Conservation (phyloP, 2,329 filamentous ascomycete species). For the Trichothecium roseum region DNA sequence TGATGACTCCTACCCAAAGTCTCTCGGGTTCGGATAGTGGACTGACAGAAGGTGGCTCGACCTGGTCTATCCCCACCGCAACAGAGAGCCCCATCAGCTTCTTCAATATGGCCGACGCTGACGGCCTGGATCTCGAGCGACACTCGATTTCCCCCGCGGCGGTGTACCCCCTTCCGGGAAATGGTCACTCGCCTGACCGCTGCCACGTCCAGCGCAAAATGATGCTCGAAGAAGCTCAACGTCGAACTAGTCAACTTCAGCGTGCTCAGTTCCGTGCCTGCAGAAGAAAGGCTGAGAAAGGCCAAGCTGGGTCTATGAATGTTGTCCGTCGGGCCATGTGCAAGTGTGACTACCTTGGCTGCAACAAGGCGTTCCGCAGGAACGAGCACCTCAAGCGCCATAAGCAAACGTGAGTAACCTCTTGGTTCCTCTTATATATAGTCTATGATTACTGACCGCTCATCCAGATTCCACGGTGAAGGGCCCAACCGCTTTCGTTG, state of each 20-base stretch:
- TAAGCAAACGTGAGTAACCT: conserved; percentile 34
- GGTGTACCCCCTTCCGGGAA: conserved; percentile 16
- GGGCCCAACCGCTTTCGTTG: conserved; percentile 28
- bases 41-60: no score
- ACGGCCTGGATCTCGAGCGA: conserved; percentile 23
- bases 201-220: conserved; percentile 26
- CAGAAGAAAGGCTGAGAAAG: conserved; percentile 18
- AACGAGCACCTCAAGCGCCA: conserved; percentile 48
- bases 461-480: conserved; percentile 23
- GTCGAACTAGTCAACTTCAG: conserved; percentile 33
- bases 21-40: conserved; percentile 27
- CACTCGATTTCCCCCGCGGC: conserved; percentile 23
- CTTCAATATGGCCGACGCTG: conserved; percentile 22
- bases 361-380: conserved; percentile 37
- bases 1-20: conserved; percentile 29
- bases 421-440: background rate
- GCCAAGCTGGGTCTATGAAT: conserved; percentile 19
- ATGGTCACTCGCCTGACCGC: conserved; percentile 17
- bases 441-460: background rate
- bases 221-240: conserved; percentile 30
- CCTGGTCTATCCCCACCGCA: conserved; percentile 26
- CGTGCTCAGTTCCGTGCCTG: conserved; percentile 24
- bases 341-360: conserved; percentile 35
- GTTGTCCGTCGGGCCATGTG: conserved; percentile 28
- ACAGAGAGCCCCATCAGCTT: conserved; percentile 30